These are phyloP conservation scores for Drosera spatulata DNA, from an alignment of 179 eudicot species.

Conservation along the genomic window DNA sequence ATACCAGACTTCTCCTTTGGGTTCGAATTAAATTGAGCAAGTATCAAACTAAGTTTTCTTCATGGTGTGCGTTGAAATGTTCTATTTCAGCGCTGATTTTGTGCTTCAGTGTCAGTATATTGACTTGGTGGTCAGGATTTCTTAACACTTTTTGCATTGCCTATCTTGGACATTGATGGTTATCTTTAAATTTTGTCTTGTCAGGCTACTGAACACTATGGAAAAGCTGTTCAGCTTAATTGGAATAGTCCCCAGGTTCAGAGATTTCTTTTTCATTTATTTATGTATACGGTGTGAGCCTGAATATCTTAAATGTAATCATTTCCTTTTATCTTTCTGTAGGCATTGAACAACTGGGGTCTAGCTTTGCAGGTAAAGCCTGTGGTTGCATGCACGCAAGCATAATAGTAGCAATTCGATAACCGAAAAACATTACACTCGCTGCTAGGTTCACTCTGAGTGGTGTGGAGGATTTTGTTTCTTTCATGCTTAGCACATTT, in stretches of 20 bases:
- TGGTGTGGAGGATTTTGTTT: no score
- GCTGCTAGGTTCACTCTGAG: no score
- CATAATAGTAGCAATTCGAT: neutral
- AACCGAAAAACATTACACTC: no score
- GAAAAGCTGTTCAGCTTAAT: slow-evolving; percentile 80
- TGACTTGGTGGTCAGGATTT: neutral
- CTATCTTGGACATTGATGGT: neutral
- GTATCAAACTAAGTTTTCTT: no score
- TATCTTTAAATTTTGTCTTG: slow-evolving; percentile 6
- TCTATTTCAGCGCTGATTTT: no score
- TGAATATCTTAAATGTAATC: no score
- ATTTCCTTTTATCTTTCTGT: slow-evolving; percentile 13
- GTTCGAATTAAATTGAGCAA: no score
- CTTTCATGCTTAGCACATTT: no score
- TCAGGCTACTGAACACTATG: slow-evolving; percentile 84
- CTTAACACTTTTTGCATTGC: neutral
- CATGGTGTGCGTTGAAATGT: no score
- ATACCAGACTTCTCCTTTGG: no score
- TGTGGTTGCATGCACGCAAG: neutral
- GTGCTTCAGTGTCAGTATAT: neutral
- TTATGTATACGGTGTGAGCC: neutral
- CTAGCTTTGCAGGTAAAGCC: slow-evolving; percentile 86
- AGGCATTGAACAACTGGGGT: slow-evolving; percentile 99
- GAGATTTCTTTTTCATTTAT: neutral
- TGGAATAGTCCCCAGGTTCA: slow-evolving; percentile 98